Evolutionary conservation across 2,329 filamentous ascomycete genomes (phyloP).

Genomic region (Daldinia sp.): DNA sequence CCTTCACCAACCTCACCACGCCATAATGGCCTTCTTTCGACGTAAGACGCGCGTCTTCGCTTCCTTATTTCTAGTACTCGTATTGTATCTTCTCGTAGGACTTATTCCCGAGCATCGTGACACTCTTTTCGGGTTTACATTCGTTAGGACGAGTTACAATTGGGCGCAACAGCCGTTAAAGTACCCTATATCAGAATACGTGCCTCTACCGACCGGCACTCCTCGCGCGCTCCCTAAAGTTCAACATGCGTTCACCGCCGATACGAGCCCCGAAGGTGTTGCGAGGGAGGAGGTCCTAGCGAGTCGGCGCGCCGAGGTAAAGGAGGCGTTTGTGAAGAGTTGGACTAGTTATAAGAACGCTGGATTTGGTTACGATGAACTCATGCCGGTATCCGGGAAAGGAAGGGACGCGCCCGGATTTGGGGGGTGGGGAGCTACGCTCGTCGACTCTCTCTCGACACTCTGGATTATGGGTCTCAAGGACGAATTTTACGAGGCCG

Average conservation of each 20-base stretch:
- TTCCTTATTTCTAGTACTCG: slow-evolving; percentile 31
- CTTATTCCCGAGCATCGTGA: slow-evolving; percentile 41
- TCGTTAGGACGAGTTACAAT: slow-evolving; percentile 43
- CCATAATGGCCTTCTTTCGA: slow-evolving; percentile 40
- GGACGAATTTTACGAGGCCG: slow-evolving; percentile 64
- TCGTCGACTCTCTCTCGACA: slow-evolving; percentile 68
- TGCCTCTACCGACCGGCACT: slow-evolving; percentile 40
- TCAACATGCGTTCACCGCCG: slow-evolving; percentile 42
- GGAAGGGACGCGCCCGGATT: slow-evolving; percentile 42
- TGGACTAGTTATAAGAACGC: slow-evolving; percentile 59
- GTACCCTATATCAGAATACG: slow-evolving; percentile 41
- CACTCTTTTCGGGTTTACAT: slow-evolving; percentile 41
- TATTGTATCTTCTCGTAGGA: slow-evolving; percentile 43
- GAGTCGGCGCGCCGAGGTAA: slow-evolving; percentile 50
- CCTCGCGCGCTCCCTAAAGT: slow-evolving; percentile 41
- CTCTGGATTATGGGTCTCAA: slow-evolving; percentile 68
- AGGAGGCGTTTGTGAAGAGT: slow-evolving; percentile 53
- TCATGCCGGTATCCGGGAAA: slow-evolving; percentile 43
- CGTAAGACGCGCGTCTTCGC: slow-evolving; percentile 39
- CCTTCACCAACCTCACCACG: slow-evolving; percentile 35
- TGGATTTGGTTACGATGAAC: slow-evolving; percentile 43
- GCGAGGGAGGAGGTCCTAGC: slow-evolving; percentile 41
- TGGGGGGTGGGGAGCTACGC: slow-evolving; percentile 59
- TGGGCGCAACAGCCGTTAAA: slow-evolving; percentile 42
- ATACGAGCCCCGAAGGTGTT: slow-evolving; percentile 38